A percentile compares a stretch with the other conserved stretches of the same genome.
Conservation (phyloP, 2,329 filamentous ascomycete species). For the Knoxdaviesia capensis region DNA sequence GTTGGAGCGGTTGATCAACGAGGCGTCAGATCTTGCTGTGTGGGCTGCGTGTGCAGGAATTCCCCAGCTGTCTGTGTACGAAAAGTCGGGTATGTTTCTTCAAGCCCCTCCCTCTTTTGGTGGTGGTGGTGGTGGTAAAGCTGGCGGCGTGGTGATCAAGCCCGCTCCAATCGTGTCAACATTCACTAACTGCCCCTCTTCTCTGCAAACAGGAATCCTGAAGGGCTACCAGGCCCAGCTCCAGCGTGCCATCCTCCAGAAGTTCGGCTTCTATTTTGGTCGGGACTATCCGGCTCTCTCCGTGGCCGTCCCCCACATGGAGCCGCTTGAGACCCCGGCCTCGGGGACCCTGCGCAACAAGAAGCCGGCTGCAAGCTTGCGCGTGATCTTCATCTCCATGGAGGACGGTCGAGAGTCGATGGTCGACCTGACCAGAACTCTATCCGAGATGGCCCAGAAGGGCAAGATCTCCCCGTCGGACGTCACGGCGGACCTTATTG, state of each 20-base stretch:
- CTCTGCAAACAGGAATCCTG: constrained; percentile 42
- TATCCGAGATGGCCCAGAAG: constrained; percentile 86
- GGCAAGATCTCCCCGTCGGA: constrained; percentile 65
- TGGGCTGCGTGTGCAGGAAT: constrained; percentile 89
- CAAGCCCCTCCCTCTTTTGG: not conserved
- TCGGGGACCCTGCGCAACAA: constrained; percentile 5
- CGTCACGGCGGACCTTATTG: constrained; percentile 69
- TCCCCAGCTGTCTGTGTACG: constrained; percentile 73
- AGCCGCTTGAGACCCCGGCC: constrained; percentile 14
- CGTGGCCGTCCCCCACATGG: constrained; percentile 22
- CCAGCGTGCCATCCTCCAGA: constrained; percentile 58
- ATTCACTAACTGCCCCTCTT: constrained; percentile 6
- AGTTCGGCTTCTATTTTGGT: constrained; percentile 77
- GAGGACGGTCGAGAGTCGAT: constrained; percentile 85
- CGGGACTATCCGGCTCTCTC: constrained; percentile 51
- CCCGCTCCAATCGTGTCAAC: not conserved
- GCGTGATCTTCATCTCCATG: constrained; percentile 44
- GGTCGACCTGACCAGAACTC: constrained; percentile 84
- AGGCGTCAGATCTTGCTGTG: constrained; percentile 77
- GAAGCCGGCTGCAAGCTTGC: not conserved
- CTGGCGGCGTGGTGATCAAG: not conserved
- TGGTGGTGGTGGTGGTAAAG: not conserved
- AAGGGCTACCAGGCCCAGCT: constrained; percentile 79
- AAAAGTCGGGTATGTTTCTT: constrained; percentile 52
- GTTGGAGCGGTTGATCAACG: constrained; percentile 67